Base-by-base conservation (phyloP, 208 protist genomes). In the Perkinsela sp. region DNA sequence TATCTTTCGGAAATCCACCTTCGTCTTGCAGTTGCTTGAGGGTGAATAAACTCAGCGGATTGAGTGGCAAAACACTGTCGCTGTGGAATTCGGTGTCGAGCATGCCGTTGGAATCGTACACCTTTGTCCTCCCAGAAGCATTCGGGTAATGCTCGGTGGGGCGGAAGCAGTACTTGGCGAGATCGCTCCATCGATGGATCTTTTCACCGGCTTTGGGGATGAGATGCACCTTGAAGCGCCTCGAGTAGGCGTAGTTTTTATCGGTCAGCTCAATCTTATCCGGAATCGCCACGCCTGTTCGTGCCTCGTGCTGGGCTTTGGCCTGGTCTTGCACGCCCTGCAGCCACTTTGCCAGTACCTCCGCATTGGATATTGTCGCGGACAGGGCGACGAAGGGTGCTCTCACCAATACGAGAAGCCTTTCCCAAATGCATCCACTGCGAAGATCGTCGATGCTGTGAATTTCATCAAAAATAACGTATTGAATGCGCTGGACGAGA, bases 401-500 rank as follows among this genome's bases (percentile, higher is more conserved):
- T 0, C 79, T 80, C 65, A 90, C 84, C 48, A 94, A 74, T 32
- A 90, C 70, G 6, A 97, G 72, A 68, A 95, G 78, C n/a, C 86
- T 85, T 75, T 96, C 88, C 88, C 89, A 96, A 16, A 94, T 73
- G 31, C 83, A 77, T 69, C 89, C 91, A 68, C 88, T 84, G 30
- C 81, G 78, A 73, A 78, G 83, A 74, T 80, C 86, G 68, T 92
- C 82, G 79, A 96, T 90, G 29, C 75, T 84, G 81, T 96, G 92
- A 67, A 97, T 89, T 74, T 96, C 93, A 69, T 96, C 92, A 1
- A 95, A 81, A 68, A 96, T 94, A 40, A 94, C 86, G 77, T 94
- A 96, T 72, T 92, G 81, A 31, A 96, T 78, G 2, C 81, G 72
- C 72, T 85, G 75, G 13, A 80, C 74, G 80, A 83, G 94, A 0